A percentile compares a stretch with the other conserved stretches of the same genome.
Evolutionary conservation across 257 asterid species (phyloP).

Genomic region (Penstemon eatonii): DNA sequence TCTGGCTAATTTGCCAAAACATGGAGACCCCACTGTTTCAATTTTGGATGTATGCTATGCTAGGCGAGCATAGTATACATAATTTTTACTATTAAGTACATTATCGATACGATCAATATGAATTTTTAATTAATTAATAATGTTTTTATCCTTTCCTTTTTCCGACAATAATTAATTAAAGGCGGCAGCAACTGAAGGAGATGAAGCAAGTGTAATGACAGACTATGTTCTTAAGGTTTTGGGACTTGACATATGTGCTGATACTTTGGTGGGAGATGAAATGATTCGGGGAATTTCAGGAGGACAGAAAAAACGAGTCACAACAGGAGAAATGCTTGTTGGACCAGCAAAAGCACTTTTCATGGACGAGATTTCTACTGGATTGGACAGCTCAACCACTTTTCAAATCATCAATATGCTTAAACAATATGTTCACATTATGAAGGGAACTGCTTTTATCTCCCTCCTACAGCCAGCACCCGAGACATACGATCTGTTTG

Average conservation of each 20-base stretch:
- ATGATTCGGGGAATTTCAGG: slow-evolving; percentile 47
- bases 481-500: slow-evolving; percentile 61
- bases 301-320: slow-evolving; percentile 45
- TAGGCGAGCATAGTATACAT: too few species aligned
- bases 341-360: slow-evolving; percentile 69
- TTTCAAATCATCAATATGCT: slow-evolving; percentile 56
- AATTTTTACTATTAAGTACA: too few species aligned
- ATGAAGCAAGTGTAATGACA: slow-evolving; percentile 39
- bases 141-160: too few species aligned
- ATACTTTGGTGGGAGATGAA: slow-evolving; percentile 45
- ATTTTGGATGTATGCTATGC: too few species aligned
- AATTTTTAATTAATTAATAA: too few species aligned
- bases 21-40: too few species aligned
- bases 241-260: slow-evolving; percentile 44
- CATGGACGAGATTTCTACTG: slow-evolving; percentile 77
- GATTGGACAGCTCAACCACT: slow-evolving; percentile 67
- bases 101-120: too few species aligned
- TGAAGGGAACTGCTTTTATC: slow-evolving; percentile 69
- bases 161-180: not conserved
- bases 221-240: slow-evolving; percentile 44
- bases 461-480: slow-evolving; percentile 74
- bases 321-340: slow-evolving; percentile 62
- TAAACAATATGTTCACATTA: slow-evolving; percentile 52
- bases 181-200: slow-evolving; percentile 46
- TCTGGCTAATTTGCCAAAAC: too few species aligned